Conservation (phyloP, 1,284 basidiomycete species). For the Tylopilus sp. region DNA sequence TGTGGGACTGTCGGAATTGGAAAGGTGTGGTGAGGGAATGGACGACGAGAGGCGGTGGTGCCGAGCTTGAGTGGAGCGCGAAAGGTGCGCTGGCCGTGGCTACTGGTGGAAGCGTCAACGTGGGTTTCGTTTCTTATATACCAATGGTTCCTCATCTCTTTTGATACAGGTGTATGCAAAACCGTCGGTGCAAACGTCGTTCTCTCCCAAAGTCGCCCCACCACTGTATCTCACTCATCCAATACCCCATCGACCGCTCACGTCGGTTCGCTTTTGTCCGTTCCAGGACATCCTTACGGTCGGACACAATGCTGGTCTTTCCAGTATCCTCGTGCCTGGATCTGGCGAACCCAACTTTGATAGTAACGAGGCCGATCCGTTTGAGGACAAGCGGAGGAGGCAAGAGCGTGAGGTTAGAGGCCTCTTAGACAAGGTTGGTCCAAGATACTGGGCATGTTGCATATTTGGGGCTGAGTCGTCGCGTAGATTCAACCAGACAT, state of each 20-base stretch:
- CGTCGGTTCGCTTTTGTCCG: slow-evolving; percentile 85
- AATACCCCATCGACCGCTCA: slow-evolving; percentile 75
- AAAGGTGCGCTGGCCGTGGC: slow-evolving; percentile 88
- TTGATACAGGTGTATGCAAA: slow-evolving; percentile 69
- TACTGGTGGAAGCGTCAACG: slow-evolving; percentile 85
- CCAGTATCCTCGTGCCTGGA: slow-evolving; percentile 91
- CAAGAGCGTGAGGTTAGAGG: slow-evolving; percentile 93
- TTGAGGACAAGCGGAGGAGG: slow-evolving; percentile 86
- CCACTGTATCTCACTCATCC: slow-evolving; percentile 90
- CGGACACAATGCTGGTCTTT: slow-evolving; percentile 79
- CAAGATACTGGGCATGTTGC: too few species aligned
- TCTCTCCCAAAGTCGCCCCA: slow-evolving; percentile 66
- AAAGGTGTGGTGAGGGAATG: slow-evolving; percentile 88
- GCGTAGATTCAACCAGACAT: slow-evolving; percentile 91
- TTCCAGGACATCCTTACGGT: slow-evolving; percentile 94
- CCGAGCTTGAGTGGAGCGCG: slow-evolving; percentile 82
- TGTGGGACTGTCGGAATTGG: slow-evolving; percentile 98
- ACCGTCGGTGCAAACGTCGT: slow-evolving; percentile 71
- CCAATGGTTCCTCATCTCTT: slow-evolving; percentile 1
- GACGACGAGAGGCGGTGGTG: slow-evolving; percentile 72
- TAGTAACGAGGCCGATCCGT: slow-evolving; percentile 93
- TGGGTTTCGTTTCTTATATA: slow-evolving; percentile 47
- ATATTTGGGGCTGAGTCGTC: slow-evolving; percentile 7
- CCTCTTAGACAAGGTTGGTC: slow-evolving; percentile 87
- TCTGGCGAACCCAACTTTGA: slow-evolving; percentile 97